Percentiles rank a stretch among this genome's conserved stretches.
Conservation (phyloP, 1,139 yeast genomes). For the Candida sp. region DNA sequence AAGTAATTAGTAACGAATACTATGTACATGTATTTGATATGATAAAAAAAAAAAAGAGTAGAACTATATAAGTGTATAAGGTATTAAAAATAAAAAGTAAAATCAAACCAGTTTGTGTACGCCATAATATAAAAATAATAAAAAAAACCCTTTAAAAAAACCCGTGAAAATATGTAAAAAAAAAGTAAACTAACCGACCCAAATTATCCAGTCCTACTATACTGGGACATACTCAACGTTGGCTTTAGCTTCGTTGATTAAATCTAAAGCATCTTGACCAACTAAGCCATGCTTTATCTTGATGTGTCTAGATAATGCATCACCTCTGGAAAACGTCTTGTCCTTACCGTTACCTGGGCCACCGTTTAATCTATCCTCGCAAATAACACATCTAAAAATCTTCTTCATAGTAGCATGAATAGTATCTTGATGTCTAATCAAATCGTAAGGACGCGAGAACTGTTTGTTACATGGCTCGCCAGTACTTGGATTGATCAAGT, state of each 20-base stretch:
- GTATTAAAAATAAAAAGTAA: neutral
- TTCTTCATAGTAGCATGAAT: conserved; percentile 54
- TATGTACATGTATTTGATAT: conserved; percentile 6
- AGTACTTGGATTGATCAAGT: conserved; percentile 60
- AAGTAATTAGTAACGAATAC: conserved; percentile 3
- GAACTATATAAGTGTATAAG: neutral
- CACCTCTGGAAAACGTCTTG: conserved; percentile 53
- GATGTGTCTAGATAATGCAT: conserved; percentile 53
- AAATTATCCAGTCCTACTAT: neutral
- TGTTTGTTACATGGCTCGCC: conserved; percentile 49
- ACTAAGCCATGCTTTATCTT: conserved; percentile 53
- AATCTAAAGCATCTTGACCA: conserved; percentile 55
- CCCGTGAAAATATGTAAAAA: conserved; percentile 1
- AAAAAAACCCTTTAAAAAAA: neutral
- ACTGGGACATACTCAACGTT: conserved; percentile 66
- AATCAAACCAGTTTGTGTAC: conserved; percentile 1
- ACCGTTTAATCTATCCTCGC: conserved; percentile 52
- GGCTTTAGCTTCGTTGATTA: conserved; percentile 76
- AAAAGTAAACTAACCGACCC: neutral
- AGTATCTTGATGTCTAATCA: conserved; percentile 54
- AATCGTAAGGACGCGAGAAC: conserved; percentile 52
- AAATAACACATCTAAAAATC: conserved; percentile 52
- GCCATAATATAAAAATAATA: neutral
- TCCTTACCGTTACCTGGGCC: conserved; percentile 64
- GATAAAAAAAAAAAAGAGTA: neutral